A percentile compares a stretch with the other conserved stretches of the same genome.
phyloP scores from a whole-genome alignment of 495 filamentous ascomycete species.

The Penicillium antarcticum region DNA sequence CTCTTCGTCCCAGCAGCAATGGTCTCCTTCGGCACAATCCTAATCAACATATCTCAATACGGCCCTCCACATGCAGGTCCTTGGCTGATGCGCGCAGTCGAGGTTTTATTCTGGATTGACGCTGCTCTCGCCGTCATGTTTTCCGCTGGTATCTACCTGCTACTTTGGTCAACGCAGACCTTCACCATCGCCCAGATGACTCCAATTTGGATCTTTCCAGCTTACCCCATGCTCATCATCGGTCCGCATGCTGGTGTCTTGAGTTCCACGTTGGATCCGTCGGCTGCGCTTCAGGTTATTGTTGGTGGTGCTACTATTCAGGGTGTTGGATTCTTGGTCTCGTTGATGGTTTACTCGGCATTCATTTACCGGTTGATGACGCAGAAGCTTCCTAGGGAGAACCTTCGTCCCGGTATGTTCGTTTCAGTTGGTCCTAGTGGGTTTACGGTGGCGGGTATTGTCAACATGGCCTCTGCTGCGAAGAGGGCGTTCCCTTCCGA shows the following conservation, averaged over 20 bases:
- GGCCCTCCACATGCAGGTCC: constrained; percentile 60
- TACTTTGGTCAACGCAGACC: constrained; percentile 67
- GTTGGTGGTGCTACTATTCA: constrained; percentile 71
- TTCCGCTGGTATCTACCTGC: constrained; percentile 68
- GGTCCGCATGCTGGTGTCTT: constrained; percentile 73
- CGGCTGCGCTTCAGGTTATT: constrained; percentile 57
- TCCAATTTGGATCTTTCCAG: constrained; percentile 88
- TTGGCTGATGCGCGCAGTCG: constrained; percentile 65
- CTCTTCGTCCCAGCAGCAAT: constrained; percentile 75
- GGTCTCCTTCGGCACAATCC: constrained; percentile 68
- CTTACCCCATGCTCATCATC: constrained; percentile 78
- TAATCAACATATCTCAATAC: constrained; percentile 79
- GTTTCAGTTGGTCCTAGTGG: constrained; percentile 76
- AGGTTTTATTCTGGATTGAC: constrained; percentile 73
- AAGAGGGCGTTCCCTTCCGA: constrained; percentile 43
- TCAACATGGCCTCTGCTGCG: constrained; percentile 53
- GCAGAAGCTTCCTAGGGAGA: constrained; percentile 78
- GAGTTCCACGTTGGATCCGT: constrained; percentile 45
- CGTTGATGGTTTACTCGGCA: constrained; percentile 80
- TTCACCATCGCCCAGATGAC: constrained; percentile 89
- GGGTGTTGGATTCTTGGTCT: constrained; percentile 81
- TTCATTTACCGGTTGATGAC: constrained; percentile 91
- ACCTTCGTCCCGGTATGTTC: constrained; percentile 77
- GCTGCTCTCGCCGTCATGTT: constrained; percentile 58
- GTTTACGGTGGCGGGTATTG: constrained; percentile 72